Base-by-base conservation (phyloP, 805 yeast genomes). In the Metschnikowia henanensis region DNA sequence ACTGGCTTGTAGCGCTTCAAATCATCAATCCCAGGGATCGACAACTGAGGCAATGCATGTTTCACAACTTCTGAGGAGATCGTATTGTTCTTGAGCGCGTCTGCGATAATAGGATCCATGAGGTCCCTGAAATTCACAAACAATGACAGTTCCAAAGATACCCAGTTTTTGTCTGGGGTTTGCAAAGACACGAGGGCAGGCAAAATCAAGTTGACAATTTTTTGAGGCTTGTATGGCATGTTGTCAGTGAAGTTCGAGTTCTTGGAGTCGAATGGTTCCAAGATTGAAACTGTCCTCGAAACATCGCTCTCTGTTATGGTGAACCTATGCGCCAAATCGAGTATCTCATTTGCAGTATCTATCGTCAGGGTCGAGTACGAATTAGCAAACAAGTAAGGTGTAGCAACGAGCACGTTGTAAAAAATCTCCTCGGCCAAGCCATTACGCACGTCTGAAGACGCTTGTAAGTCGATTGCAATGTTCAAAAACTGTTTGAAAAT, bases 371-470 rank as follows among this genome's bases (percentile, higher is more conserved):
- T 49, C 29, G 63, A 52, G 13, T 54, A 59, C 32, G 70, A 72
- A 53, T 73, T 77, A 33, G 77, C 68, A 48, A 75, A 72, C 48
- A 80, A 64, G 58, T 79, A 87, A 9, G 96, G 96, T 28, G 86
- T 56, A 10, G 87, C 73, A 15, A 83, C 59, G 41, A 84, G 62
- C 1, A 81, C 77, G 51, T 79, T 79, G 52, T 80, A 82, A 58
- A 66, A 87, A 15, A 89, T 62, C 37, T 83, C 80, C 59, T 87
- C 89, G 4, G 87, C 87, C 35, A 84, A 62, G 2, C 84, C 79
- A 39, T 66, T 72, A 61, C 90, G 75, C 17, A 46, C 47, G 13
- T 46, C 46, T 60, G 30, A 60, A 10, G 40, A 35, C 47, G 26
- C 62, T 58, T 84, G 87, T 45, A 86, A 65, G 2, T 75, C 81